Base-by-base conservation (phyloP, 208 protist species). In the Crithidia expoeki region DNA sequence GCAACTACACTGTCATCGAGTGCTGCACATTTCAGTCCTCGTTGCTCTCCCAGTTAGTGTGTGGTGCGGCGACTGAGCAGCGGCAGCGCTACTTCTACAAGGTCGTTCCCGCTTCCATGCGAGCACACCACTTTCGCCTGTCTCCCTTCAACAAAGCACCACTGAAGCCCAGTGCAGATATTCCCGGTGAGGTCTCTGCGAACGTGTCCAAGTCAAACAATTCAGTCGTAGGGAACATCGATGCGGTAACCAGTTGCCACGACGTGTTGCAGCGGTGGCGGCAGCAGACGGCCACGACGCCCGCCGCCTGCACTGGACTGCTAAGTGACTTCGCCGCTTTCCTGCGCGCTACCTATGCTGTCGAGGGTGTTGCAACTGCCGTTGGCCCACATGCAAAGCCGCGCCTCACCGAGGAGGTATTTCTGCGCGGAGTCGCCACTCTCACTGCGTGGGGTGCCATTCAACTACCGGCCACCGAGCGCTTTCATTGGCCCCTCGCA, bases 1-100 rank as follows among this genome's bases (percentile, higher is more conserved):
- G 9, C 23, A 30, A 2, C 14, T 27, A n/a, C 14, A 27, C 16
- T 23, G 70, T 46, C 0, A 68, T 83, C 6, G 71, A 81, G 33
- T 90, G 84, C 69, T 84, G 76, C 59, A 85, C 81, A 4, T 93
- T 90, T 76, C 72, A 80, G 23, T 81, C 75, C 36, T 47, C 70
- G 27, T 33, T 68, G 4, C 34, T 83, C 14, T 81, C 80, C 2
- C 70, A 40, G 46, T 61, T 88, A 40, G 84, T 93, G 21, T 84
- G 74, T 34, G 72, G 28, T n/a, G 56, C 42, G 32, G 81, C 88
- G 14, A 60, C 64, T 40, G 68, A 10, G 40, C 82, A 81, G 56
- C 69, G 70, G 19, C 81, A 70, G 56, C 68, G 67, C 7, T 90
- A 90, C 71, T 93, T 90, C 66, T 78, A 73, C 61, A 73, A 79